These are phyloP conservation scores for Cordyceps cateniannulata DNA, from an alignment of 2,329 filamentous ascomycete genomes.

Conservation along the genomic window DNA sequence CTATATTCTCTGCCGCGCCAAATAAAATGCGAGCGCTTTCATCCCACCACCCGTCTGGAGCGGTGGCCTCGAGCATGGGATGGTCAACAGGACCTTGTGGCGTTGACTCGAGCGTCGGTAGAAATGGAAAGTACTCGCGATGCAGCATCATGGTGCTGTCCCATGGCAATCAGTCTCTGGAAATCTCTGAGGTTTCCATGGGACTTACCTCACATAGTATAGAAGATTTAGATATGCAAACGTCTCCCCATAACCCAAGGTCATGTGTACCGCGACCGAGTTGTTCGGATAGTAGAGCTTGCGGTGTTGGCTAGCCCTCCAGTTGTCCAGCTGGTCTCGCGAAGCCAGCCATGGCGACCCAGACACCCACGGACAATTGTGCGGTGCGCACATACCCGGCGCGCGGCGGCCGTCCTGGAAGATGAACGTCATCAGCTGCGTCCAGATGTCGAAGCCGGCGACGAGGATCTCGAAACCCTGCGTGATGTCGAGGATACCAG, in stretches of 20 bases:
- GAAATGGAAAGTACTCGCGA: slow-evolving; percentile 38
- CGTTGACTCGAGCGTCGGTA: slow-evolving; percentile 28
- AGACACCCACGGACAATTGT: slow-evolving; percentile 34
- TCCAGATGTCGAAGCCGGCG: slow-evolving; percentile 38
- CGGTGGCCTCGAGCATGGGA: slow-evolving; percentile 30
- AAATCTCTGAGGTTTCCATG: neutral
- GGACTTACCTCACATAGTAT: slow-evolving; percentile 34
- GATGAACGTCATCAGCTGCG: slow-evolving; percentile 33
- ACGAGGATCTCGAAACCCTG: slow-evolving; percentile 31
- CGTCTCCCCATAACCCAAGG: slow-evolving; percentile 32
- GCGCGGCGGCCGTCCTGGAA: slow-evolving; percentile 36
- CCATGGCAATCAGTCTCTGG: neutral
- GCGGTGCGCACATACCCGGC: slow-evolving; percentile 30
- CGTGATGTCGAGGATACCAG: slow-evolving; percentile 20
- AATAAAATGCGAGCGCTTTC: slow-evolving; percentile 31
- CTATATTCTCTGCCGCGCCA: slow-evolving; percentile 28
- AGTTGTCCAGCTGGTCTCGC: slow-evolving; percentile 24
- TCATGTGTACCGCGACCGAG: slow-evolving; percentile 32
- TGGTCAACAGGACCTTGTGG: slow-evolving; percentile 35
- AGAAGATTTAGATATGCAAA: slow-evolving; percentile 37
- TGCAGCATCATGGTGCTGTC: slow-evolving; percentile 34
- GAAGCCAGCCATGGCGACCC: slow-evolving; percentile 29
- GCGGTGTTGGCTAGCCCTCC: slow-evolving; percentile 29
- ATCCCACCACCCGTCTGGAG: slow-evolving; percentile 34
- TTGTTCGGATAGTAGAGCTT: slow-evolving; percentile 31